These are phyloP conservation scores for Jamesozyma lodderae DNA, from an alignment of 805 yeast genomes.

Conservation along the genomic window DNA sequence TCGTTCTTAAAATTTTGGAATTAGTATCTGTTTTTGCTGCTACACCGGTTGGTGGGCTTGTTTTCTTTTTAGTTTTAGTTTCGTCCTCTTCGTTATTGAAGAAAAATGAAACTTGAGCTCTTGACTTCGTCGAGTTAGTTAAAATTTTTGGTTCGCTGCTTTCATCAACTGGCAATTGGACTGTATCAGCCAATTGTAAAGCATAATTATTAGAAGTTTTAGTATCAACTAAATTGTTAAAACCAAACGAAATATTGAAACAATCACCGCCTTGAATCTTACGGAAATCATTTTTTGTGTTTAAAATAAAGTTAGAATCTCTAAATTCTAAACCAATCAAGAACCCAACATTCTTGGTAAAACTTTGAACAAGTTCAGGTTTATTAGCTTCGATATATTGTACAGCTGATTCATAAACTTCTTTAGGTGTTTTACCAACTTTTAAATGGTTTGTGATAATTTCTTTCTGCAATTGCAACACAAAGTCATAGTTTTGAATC, in stretches of 20 bases:
- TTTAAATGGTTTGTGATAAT: conserved; percentile 48
- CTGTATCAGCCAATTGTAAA: conserved; percentile 71
- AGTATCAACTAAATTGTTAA: conserved; percentile 48
- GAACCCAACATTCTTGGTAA: conserved; percentile 80
- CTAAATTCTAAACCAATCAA: conserved; percentile 83
- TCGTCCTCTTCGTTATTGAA: conserved; percentile 61
- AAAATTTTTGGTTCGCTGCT: conserved; percentile 48
- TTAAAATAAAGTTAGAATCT: conserved; percentile 66
- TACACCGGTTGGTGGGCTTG: conserved; percentile 17
- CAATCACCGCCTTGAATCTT: conserved; percentile 62
- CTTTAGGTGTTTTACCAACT: conserved; percentile 59
- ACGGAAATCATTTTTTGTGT: conserved; percentile 57
- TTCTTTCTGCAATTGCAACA: conserved; percentile 59
- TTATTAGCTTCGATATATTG: conserved; percentile 49
- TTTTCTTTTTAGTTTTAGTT: conserved; percentile 35
- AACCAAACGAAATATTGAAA: conserved; percentile 69
- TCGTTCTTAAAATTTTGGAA: conserved; percentile 68
- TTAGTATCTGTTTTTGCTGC: conserved; percentile 31
- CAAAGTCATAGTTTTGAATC: conserved; percentile 69
- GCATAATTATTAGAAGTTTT: conserved; percentile 54
- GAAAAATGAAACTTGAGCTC: conserved; percentile 73
- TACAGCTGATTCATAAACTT: conserved; percentile 56
- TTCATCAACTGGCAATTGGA: conserved; percentile 47
- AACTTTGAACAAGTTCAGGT: conserved; percentile 55
- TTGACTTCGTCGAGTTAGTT: conserved; percentile 64